Evolutionary conservation across 495 filamentous ascomycete species (phyloP).

Genomic region (Aspergillus affinis): DNA sequence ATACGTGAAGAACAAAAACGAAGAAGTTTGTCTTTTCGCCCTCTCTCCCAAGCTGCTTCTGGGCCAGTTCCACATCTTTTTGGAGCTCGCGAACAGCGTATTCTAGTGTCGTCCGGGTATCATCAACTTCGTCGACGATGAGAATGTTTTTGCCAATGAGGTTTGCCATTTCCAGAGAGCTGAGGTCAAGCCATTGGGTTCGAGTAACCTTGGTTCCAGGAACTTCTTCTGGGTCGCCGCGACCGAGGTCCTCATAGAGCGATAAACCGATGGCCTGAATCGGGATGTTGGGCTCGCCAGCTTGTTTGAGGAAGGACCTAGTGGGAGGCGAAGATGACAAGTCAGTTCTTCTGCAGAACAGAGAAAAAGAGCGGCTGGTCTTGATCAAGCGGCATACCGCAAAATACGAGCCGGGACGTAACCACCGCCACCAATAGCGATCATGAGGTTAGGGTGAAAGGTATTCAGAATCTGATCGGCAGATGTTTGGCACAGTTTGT

Average conservation of each 20-base stretch:
- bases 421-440: conserved; percentile 96
- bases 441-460: conserved; percentile 92
- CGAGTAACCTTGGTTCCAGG: conserved; percentile 92
- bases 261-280: conserved; percentile 99
- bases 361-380: neutral
- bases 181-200: conserved; percentile 97
- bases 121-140: conserved; percentile 98
- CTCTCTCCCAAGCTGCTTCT: conserved; percentile 64
- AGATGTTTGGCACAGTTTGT: conserved; percentile 89
- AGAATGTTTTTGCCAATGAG: conserved; percentile 95
- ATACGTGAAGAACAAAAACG: conserved; percentile 93
- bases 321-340: neutral
- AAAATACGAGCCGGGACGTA: conserved; percentile 98
- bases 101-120: conserved; percentile 94
- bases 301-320: conserved; percentile 89
- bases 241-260: conserved; percentile 83
- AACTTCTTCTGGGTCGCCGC: conserved; percentile 61
- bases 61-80: conserved; percentile 89
- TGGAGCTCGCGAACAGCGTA: conserved; percentile 94
- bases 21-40: conserved; percentile 80
- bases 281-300: conserved; percentile 88
- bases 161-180: conserved; percentile 83
- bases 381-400: conserved; percentile 48
- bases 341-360: neutral
- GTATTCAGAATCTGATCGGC: conserved; percentile 77